Base-by-base conservation (phyloP, 2,329 filamentous ascomycete genomes). In the Epichloe festucae region DNA sequence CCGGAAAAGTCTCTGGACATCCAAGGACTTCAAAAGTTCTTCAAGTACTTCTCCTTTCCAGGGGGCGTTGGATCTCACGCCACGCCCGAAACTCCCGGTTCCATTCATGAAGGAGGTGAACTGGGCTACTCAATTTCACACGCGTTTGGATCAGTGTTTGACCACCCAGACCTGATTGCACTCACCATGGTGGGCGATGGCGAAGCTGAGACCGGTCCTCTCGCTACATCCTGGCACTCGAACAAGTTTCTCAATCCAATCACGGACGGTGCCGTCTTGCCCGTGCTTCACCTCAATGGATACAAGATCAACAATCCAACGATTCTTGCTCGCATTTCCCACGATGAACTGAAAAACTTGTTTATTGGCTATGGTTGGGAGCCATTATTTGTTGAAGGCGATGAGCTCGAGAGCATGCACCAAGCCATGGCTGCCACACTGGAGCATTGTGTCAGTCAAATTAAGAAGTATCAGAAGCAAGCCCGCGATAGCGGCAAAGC, bases 231-330 rank as follows among this genome's bases (percentile, higher is more conserved):
- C 52, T 90, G 86, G 86, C 86, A 90, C 68, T 85, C 82, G 67
- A 89, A 78, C 62, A 90, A 90, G 65, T 89, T 89, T 68, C 74
- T 90, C 56, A 89, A 89, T 62, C 86, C 86, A 4, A 84, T 87
- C 58, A 83, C 78, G 0, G 85, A 89, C 60, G 86, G 86, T 34
- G 86, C 85, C 39, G 86, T 90, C 7, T 73, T 90, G 1, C 86
- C 86, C 0, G 81, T 90, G 5, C 74, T 90, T 11, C 85, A 90
- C 65, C 73, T 90, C 36, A 90, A 90, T 59, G 86, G 86, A 46
- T 90, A 89, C 75, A 90, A 90, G 73, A 89, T 89, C 72, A 87
- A 87, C 72, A 87, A 88, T 66, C 84, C 84, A 8, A 89, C 82
- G 5, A 63, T 90, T 0, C 76, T 89, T 15, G 81, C 85, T 14